Base-by-base conservation (phyloP, 352 stramenopile species). In the Blastocystis sp. region DNA sequence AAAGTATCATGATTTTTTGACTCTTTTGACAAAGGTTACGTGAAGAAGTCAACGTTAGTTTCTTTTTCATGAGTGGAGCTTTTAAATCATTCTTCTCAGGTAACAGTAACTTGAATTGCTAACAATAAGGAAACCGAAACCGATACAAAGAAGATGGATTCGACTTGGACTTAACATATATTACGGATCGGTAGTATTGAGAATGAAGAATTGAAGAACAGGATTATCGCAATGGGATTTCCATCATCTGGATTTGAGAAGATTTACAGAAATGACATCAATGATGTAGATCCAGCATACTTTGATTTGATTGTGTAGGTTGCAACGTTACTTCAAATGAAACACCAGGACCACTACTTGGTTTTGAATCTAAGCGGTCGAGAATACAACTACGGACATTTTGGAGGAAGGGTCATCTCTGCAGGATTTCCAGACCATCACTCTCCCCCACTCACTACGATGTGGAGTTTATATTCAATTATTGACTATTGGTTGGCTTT, bases 1-100 rank as follows among this genome's bases (percentile, higher is more conserved):
- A 94, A 92, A 92, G 92, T 89, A 91, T 93, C 93, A 91, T 89
- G 88, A 90, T 93, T 92, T 94, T 95, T 95, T 94, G 54, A 61
- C 54, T 32, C 54, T 61, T 61, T 61, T 32, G 39, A 46, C 39
- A 9, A 46, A 46, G 39, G 3, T 46, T 46, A 46, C 39, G 39
- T 46, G 39, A 9, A 46, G 9, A 9, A 46, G 9, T 9, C 9
- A 46, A 46, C 2, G 3, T 46, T 9, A 46, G 39, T 2, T 46
- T 46, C 9, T 46, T 46, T 32, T 61, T 32, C 2, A 83, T 83
- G 71, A 83, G 29, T 54, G 58, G 46, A 67, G 71, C 54, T 5
- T 67, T 83, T 29, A 52, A 56, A 1, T 29, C 71, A 14, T 83
- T 65, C 51, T 83, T 83, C 49, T 83, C 71, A 24, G 71, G 71